These are phyloP conservation scores for Rhynchosporium graminicola DNA, from an alignment of 2,329 filamentous ascomycete genomes.

Conservation along the genomic window DNA sequence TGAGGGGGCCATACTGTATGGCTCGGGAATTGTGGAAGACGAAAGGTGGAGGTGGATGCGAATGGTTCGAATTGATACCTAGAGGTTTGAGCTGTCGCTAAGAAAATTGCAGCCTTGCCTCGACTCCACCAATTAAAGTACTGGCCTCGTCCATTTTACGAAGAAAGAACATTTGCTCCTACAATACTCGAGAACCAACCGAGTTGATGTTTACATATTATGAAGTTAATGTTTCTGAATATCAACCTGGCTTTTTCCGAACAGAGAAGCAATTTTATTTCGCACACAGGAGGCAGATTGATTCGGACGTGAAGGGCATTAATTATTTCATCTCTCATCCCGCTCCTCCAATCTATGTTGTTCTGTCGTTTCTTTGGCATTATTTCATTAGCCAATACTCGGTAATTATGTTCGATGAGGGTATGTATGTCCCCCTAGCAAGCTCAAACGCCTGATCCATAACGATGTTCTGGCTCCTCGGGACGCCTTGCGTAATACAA, in stretches of 20 bases:
- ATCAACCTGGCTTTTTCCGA: no score
- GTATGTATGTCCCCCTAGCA: conserved; percentile 16
- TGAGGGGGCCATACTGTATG: conserved; percentile 38
- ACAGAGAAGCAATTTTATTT: no score
- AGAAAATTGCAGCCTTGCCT: conserved; percentile 25
- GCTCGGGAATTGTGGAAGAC: conserved; percentile 5
- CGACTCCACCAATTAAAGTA: conserved; percentile 14
- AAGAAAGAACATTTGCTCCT: background rate
- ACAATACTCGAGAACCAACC: no score
- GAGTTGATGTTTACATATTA: no score
- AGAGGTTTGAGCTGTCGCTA: conserved; percentile 8
- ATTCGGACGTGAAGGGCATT: background rate
- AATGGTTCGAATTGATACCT: background rate
- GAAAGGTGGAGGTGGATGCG: background rate
- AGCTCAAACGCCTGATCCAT: conserved; percentile 24
- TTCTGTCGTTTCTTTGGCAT: conserved; percentile 12
- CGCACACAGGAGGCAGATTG: no score
- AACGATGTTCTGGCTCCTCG: conserved; percentile 17
- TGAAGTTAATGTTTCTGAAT: no score
- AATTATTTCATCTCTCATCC: conserved; percentile 18
- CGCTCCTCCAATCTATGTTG: conserved; percentile 22
- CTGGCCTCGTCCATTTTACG: conserved; percentile 2
- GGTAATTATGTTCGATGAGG: conserved; percentile 26
- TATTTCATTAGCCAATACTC: conserved; percentile 16
- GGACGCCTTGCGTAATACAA: conserved; percentile 22